Evolutionary conservation across 2,329 filamentous ascomycete genomes (phyloP).

Genomic region (Paecilomyces sp.): DNA sequence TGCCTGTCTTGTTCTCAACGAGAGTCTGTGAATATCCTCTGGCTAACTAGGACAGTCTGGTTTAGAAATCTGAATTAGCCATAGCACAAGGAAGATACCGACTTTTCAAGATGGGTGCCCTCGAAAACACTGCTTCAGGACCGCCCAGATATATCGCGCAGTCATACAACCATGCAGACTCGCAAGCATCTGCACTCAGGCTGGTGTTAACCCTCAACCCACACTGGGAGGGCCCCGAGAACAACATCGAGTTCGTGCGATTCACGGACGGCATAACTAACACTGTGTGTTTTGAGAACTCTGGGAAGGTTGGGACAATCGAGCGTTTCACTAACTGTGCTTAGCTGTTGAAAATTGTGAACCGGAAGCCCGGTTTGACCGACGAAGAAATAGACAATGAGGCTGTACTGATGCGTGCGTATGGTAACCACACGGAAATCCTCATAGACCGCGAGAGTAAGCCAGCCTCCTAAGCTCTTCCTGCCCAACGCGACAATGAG

Average conservation of each 20-base stretch:
- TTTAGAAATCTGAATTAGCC: background rate
- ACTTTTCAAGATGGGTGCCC: background rate
- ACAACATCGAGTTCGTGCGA: constrained; percentile 73
- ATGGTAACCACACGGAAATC: constrained; percentile 87
- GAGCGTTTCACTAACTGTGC: constrained; percentile 4
- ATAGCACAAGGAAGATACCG: background rate
- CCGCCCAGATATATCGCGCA: constrained; percentile 56
- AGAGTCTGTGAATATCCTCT: background rate
- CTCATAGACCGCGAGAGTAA: constrained; percentile 92
- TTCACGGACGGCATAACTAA: constrained; percentile 99
- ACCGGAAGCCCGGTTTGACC: constrained; percentile 55
- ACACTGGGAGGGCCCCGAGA: constrained; percentile 69
- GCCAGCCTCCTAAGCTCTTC: constrained; percentile 22
- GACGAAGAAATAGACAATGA: constrained; percentile 74
- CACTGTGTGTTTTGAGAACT: constrained; percentile 50
- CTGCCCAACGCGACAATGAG: constrained; percentile 27
- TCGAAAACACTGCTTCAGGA: constrained; percentile 5
- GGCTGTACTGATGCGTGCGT: constrained; percentile 82
- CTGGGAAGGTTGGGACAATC: constrained; percentile 11
- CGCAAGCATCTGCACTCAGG: constrained; percentile 68
- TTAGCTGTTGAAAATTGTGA: constrained; percentile 46
- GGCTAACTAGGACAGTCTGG: background rate
- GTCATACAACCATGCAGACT: constrained; percentile 69
- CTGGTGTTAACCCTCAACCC: constrained; percentile 75
- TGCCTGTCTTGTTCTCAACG: background rate